Base-by-base conservation (phyloP, 2,329 filamentous ascomycete genomes). In the Delphinella strobiligena region DNA sequence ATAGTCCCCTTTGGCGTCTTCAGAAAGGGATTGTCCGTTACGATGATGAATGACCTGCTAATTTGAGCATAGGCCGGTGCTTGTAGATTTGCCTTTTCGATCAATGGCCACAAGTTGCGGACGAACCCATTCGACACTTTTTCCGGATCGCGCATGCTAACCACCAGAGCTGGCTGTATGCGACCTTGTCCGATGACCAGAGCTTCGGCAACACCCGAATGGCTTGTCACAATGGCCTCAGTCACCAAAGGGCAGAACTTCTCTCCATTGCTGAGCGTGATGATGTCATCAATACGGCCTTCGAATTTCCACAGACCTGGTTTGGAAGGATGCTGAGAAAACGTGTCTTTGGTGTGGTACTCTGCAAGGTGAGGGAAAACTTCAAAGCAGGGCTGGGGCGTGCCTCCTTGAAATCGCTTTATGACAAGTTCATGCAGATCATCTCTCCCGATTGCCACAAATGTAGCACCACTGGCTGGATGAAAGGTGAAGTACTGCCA, bases 341-440 rank as follows among this genome's bases (percentile, higher is more conserved):
- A 57, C 5, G 55, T 36, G 35, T 57, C 54, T 5, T 51, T 53
- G 9, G 48, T 53, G 2, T 49, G 47, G 29, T 50, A 55, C 31
- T 52, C 51, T 2, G 51, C 22, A 8, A 50, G 17, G 8, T 55
- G 48, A 1, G 56, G 56, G 38, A 59, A 60, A 2, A 49, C 54
- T 37, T 35, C 31, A 45, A 52, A 53, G 29, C 49, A 45, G 10
- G 49, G 50, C 46, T 59, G 51, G 4, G 46, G 50, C 32, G 30
- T 37, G 19, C 36, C 39, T 16, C 58, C 45, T 31, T 52, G 37
- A 4, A 59, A 51, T 5, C 59, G 56, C 38, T 53, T 45, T 12
- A 64, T 48, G 43, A 55, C 57, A 24, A 60, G 54, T 42, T 64
- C 61, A 34, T 55, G 60, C 1, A 55, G 42, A 16, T 38, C 37